Base-by-base conservation (phyloP, 805 yeast species). In the Cyberlindnera euphorbiae region DNA sequence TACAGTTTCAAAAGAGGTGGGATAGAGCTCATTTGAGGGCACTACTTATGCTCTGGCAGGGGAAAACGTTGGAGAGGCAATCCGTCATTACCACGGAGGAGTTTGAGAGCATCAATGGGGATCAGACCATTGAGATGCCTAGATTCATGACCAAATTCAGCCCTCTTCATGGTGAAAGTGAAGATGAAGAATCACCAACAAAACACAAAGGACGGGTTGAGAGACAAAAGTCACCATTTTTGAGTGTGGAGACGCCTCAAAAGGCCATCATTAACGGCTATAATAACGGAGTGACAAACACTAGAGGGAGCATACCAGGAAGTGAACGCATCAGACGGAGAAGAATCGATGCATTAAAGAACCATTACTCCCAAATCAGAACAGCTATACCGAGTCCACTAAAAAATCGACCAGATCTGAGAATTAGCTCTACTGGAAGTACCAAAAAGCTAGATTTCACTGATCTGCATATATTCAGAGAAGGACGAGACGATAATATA, bases 351-450 rank as follows among this genome's bases (percentile, higher is more conserved):
- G 67, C 65, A 3, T 49, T 61, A 48, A 63, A 47, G 28, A 47
- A 50, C 8, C 61, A 55, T 27, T 66, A 62, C 32, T 56, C 60
- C 11, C 56, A 56, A 32, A 55, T 60, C 4, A 57, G 59, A 21
- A 41, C 42, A 17, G 64, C 64, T 1, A 56, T 63, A 8, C 70
- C 69, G 16, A 62, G 67, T 41, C 70, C 70, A 5, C 30, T 61
- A 15, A 41, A 44, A 27, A 8, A 17, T 4, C 10, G 28, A n/a
- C 7, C 25, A 2, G 17, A 27, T 16, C 21, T 13, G 15, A 32
- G 36, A 16, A 21, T 28, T 6, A 8, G 27, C 5, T 24, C 39
- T 3, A 28, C 35, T 10, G 36, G 36, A 17, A 35, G 39, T n/a
- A 18, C 38, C 10, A 39, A 34, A 30, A 39, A 39, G 26, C 15